Conservation (phyloP, 345 rosid species). For the Lenwebbia sp. region DNA sequence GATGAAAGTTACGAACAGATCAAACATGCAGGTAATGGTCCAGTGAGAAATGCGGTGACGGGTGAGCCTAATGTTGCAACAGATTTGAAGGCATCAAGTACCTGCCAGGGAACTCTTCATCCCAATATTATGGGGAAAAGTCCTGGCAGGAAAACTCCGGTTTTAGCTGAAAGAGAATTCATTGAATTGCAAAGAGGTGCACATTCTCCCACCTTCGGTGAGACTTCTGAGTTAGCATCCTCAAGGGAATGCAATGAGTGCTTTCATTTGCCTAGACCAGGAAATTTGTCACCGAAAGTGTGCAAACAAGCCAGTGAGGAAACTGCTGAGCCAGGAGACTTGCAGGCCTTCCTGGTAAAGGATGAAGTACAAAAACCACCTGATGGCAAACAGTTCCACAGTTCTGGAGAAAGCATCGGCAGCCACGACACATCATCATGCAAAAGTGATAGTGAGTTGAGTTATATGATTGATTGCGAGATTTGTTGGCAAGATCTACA, state of each 20-base stretch:
- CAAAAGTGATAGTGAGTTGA: slow-evolving; percentile 30
- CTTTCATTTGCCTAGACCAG: slow-evolving; percentile 9
- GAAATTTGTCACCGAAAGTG: slow-evolving; percentile 10
- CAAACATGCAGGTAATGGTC: slow-evolving; percentile 2
- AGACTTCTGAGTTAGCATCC: slow-evolving; percentile 7
- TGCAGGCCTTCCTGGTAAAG: slow-evolving; percentile 13
- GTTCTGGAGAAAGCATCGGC: slow-evolving; percentile 19
- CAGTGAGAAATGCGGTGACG: background rate
- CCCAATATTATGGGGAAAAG: slow-evolving; percentile 8
- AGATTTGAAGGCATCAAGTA: slow-evolving; percentile 15
- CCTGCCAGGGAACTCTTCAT: background rate
- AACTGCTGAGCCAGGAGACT: slow-evolving; percentile 23
- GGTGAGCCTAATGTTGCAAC: slow-evolving; percentile 2
- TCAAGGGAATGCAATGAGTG: slow-evolving; percentile 17
- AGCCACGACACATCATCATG: slow-evolving; percentile 38
- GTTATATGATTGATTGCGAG: slow-evolving; percentile 30
- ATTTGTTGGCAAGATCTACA: slow-evolving; percentile 70
- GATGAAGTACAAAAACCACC: slow-evolving; percentile 22
- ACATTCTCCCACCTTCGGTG: background rate
- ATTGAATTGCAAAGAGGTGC: background rate
- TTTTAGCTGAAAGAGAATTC: background rate
- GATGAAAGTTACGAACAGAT: slow-evolving; percentile 7
- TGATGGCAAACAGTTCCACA: slow-evolving; percentile 14
- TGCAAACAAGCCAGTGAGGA: slow-evolving; percentile 12
- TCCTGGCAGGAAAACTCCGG: background rate